Conservation (phyloP, 2,329 filamentous ascomycete species). For the Fusarium concolor region DNA sequence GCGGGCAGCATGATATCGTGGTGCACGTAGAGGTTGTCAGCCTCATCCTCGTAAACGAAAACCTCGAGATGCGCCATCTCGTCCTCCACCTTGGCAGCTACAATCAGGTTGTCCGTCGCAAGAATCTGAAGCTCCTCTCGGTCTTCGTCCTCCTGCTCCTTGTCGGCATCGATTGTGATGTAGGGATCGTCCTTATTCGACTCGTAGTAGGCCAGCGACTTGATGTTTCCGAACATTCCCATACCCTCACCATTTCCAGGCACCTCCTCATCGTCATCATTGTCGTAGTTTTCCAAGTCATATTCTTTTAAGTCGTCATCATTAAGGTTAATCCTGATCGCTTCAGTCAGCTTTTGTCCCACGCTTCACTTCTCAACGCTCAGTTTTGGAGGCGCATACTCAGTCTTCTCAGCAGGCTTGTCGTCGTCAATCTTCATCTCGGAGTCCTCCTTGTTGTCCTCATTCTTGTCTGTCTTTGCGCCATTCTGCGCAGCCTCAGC, state of each 20-base stretch:
- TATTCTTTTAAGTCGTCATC: constrained; percentile 97
- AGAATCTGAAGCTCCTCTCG: constrained; percentile 94
- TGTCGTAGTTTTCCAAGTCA: constrained; percentile 95
- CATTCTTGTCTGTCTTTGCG: constrained; percentile 40
- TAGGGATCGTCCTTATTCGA: constrained; percentile 97
- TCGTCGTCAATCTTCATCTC: constrained; percentile 52
- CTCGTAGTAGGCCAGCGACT: constrained; percentile 92
- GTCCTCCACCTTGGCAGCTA: constrained; percentile 95
- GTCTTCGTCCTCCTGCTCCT: constrained; percentile 82
- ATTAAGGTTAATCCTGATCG: constrained; percentile 59
- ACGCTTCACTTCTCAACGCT: background rate
- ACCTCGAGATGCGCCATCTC: constrained; percentile 97
- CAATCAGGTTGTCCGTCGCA: constrained; percentile 89
- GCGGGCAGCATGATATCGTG: constrained; percentile 99
- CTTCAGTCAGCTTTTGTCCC: constrained; percentile 21
- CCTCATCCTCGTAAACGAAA: constrained; percentile 95
- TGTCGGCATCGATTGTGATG: constrained; percentile 84
- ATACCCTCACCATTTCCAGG: constrained; percentile 73
- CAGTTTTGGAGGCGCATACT: constrained; percentile 44
- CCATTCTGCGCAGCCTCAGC: constrained; percentile 62
- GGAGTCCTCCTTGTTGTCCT: constrained; percentile 50
- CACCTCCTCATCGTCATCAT: constrained; percentile 71
- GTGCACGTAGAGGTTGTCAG: constrained; percentile 97
- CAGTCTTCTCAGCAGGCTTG: constrained; percentile 50
- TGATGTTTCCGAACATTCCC: constrained; percentile 95